Evolutionary conservation across 495 filamentous ascomycete genomes (phyloP).

Genomic region (Hypoxylon fuscum): DNA sequence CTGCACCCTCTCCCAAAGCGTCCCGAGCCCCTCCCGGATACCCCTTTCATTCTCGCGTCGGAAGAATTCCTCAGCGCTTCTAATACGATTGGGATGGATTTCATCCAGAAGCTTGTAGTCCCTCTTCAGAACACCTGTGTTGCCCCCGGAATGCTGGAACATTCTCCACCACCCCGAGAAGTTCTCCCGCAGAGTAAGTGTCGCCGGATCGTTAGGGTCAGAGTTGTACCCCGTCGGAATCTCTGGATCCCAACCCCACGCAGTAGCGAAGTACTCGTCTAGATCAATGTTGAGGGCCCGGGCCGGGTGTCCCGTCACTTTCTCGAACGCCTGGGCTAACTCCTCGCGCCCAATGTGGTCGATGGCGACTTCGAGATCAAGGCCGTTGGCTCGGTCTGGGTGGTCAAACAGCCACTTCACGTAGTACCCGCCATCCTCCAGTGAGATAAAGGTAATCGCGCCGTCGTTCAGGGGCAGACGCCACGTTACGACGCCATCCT

Average conservation of each 20-base stretch:
- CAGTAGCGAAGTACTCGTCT: conserved; percentile 53
- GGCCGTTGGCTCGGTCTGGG: conserved; percentile 54
- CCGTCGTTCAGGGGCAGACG: conserved; percentile 54
- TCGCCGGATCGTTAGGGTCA: conserved; percentile 50
- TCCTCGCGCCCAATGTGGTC: conserved; percentile 57
- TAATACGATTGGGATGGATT: conserved; percentile 61
- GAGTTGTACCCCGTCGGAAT: conserved; percentile 50
- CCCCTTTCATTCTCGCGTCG: conserved; percentile 52
- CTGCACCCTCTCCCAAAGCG: conserved; percentile 49
- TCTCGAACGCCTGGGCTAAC: conserved; percentile 58
- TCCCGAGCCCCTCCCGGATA: conserved; percentile 35
- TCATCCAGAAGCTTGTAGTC: conserved; percentile 63
- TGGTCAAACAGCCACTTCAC: conserved; percentile 67
- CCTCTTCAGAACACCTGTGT: conserved; percentile 52
- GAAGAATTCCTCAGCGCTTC: conserved; percentile 61
- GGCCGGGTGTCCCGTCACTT: conserved; percentile 62
- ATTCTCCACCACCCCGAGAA: conserved; percentile 64
- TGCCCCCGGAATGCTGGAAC: conserved; percentile 53
- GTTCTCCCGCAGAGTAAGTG: conserved; percentile 59
- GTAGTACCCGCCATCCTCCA: conserved; percentile 64
- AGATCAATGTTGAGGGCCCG: conserved; percentile 51
- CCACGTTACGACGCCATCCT: conserved; percentile 56
- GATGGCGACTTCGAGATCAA: conserved; percentile 62
- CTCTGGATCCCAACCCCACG: conserved; percentile 30
- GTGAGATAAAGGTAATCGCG: conserved; percentile 55